Percentiles rank a stretch among this genome's conserved stretches.
Evolutionary conservation across 129 eudicot genomes (phyloP).

Genomic region (Flaveria ramosissima): DNA sequence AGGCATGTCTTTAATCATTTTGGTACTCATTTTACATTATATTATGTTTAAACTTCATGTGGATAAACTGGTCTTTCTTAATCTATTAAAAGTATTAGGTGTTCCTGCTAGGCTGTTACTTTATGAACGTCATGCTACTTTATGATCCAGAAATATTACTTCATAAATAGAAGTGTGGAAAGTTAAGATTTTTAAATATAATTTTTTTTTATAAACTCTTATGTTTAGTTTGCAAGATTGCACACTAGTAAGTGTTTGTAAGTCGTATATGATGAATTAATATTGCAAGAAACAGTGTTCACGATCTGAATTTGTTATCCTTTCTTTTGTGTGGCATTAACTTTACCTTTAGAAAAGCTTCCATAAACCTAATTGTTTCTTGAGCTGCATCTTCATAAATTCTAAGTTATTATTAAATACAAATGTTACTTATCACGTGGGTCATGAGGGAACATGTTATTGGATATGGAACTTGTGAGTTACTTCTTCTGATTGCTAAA

Average conservation of each 20-base stretch:
- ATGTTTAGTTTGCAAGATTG: background rate
- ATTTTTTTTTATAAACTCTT: background rate
- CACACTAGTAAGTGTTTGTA: background rate
- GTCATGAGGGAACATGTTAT: background rate
- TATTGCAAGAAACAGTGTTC: background rate
- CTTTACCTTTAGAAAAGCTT: conserved; percentile 7
- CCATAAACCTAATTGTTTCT: background rate
- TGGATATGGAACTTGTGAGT: background rate
- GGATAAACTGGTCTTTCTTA: background rate
- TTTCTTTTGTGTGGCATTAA: background rate
- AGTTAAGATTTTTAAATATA: background rate
- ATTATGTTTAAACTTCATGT: background rate
- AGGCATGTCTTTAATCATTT: background rate
- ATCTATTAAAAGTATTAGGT: background rate
- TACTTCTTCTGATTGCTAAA: background rate
- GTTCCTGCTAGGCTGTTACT: background rate
- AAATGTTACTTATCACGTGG: background rate
- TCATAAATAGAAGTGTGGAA: background rate
- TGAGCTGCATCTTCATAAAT: background rate
- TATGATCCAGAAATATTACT: background rate
- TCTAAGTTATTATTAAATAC: background rate
- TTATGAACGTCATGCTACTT: background rate
- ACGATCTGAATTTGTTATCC: background rate
- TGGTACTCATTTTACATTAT: background rate
- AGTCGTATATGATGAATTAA: background rate